Base-by-base conservation (phyloP, 306 rosid genomes). In the Vigna unguiculata region DNA sequence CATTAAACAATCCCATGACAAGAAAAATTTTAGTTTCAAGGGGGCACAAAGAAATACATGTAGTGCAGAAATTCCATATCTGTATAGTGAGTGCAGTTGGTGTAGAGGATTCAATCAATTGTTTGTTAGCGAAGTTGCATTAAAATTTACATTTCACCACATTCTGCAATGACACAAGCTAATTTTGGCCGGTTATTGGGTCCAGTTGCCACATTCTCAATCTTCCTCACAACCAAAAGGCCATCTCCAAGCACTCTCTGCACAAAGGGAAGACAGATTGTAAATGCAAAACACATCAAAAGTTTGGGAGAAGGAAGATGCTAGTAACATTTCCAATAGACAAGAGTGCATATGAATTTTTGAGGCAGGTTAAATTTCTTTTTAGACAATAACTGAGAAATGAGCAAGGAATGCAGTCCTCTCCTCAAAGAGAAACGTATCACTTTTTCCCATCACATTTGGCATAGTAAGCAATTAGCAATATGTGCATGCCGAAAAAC, bases 211-310 rank as follows among this genome's bases (percentile, higher is more conserved):
- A 96, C 99, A 68, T 96, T 96, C 83, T 96, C 99, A 46, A 96
- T 92, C 91, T 92, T 96, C 88, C 99, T 87, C 32, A 92, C 90
- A 51, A 96, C 98, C 90, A 96, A 53, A 86, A 96, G 98, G 68
- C 99, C 99, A 55, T 96, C 99, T 77, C 99, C 99, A 60, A 96
- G 96, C 57, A 96, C 99, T 83, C 98, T 92, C 98, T 90, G 87
- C 90, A 88, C 13, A 38, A 52, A 69, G 46, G 14, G 69, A 52
- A 19, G 32, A 49, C 21, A 57, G 20, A 57, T 73, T n/a, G 63
- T 76, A 75, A 76, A 72, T 67, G 40, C 48, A 47, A n/a, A 53
- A 58, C 36, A 71, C 25, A 30, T 41, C 4, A 47, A 51, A 1
- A 61, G 17, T 62, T 36, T 9, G 72, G 52, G 66, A 49, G 54